Evolutionary conservation across 257 asterid genomes (phyloP).

Genomic region (Ocimum tenuiflorum): DNA sequence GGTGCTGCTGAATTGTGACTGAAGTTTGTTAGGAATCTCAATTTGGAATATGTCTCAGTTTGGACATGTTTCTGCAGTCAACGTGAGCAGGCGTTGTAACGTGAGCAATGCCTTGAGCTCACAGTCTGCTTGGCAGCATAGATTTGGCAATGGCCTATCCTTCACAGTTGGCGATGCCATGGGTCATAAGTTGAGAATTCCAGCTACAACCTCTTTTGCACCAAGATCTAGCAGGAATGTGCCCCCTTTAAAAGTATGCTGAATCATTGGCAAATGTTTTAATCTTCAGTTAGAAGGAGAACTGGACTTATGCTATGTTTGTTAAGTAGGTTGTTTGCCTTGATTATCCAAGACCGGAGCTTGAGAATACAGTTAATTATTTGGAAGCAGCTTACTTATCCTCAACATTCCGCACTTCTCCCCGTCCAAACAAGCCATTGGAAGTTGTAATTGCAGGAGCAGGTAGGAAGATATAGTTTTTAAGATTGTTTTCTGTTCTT

Average conservation of each 20-base stretch:
- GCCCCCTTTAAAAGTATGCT: slow-evolving; percentile 53
- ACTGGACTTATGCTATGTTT: slow-evolving; percentile 5
- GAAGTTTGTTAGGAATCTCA: not conserved
- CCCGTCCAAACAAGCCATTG: slow-evolving; percentile 72
- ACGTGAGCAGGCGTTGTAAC: slow-evolving; percentile 45
- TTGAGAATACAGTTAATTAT: slow-evolving; percentile 68
- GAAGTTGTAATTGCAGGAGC: slow-evolving; percentile 91
- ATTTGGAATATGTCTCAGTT: slow-evolving; percentile 50
- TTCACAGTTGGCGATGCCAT: slow-evolving; percentile 50
- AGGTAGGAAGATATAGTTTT: slow-evolving; percentile 38
- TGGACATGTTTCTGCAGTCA: slow-evolving; percentile 76
- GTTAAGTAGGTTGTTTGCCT: slow-evolving; percentile 68
- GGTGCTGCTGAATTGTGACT: slow-evolving; percentile 16
- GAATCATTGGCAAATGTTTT: not conserved
- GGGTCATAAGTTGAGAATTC: slow-evolving; percentile 47
- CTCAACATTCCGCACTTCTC: slow-evolving; percentile 51
- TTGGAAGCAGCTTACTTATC: slow-evolving; percentile 86
- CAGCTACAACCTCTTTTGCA: slow-evolving; percentile 24
- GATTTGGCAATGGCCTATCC: slow-evolving; percentile 37
- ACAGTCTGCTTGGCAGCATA: slow-evolving; percentile 13
- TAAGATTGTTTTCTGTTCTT: not conserved
- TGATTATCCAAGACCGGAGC: slow-evolving; percentile 84
- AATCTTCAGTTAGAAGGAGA: slow-evolving; percentile 1
- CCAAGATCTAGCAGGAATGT: slow-evolving; percentile 29
- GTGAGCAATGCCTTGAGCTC: slow-evolving; percentile 29